Percentiles rank a stretch among this genome's conserved stretches.
Conservation (phyloP, 2,329 filamentous ascomycete genomes). For the Fusarium sp. region DNA sequence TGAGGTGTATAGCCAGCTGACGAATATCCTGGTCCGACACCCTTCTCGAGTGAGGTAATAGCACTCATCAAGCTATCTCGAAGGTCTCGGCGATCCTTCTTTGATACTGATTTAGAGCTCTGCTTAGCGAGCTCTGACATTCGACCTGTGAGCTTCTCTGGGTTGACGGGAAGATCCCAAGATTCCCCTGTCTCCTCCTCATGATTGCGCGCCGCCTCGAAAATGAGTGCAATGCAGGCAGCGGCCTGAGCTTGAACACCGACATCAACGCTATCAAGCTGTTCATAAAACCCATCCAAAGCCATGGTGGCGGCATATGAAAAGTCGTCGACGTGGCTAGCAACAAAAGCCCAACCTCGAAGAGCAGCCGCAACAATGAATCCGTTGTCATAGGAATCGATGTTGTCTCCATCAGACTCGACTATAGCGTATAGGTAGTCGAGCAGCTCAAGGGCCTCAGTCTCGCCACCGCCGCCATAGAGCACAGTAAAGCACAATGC, state of each 20-base stretch:
- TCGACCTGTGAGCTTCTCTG: slow-evolving; percentile 57
- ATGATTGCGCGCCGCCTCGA: slow-evolving; percentile 71
- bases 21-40: slow-evolving; percentile 64
- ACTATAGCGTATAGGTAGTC: slow-evolving; percentile 80
- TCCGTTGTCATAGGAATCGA: slow-evolving; percentile 76
- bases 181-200: slow-evolving; percentile 60
- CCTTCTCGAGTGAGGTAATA: slow-evolving; percentile 62
- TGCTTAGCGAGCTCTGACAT: slow-evolving; percentile 58
- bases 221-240: slow-evolving; percentile 82
- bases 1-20: slow-evolving; percentile 54
- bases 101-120: slow-evolving; percentile 60
- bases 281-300: slow-evolving; percentile 84
- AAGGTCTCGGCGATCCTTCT: slow-evolving; percentile 58
- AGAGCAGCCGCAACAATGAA: slow-evolving; percentile 78
- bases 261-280: slow-evolving; percentile 78
- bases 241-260: slow-evolving; percentile 81
- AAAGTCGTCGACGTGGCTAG: slow-evolving; percentile 79
- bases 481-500: slow-evolving; percentile 76
- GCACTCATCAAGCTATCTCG: slow-evolving; percentile 61
- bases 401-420: slow-evolving; percentile 78
- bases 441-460: slow-evolving; percentile 76
- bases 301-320: slow-evolving; percentile 75
- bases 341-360: slow-evolving; percentile 81
- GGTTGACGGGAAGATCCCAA: slow-evolving; percentile 61
- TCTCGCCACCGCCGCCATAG: slow-evolving; percentile 77